Conservation (phyloP, 805 yeast species). For the Candida alai region DNA sequence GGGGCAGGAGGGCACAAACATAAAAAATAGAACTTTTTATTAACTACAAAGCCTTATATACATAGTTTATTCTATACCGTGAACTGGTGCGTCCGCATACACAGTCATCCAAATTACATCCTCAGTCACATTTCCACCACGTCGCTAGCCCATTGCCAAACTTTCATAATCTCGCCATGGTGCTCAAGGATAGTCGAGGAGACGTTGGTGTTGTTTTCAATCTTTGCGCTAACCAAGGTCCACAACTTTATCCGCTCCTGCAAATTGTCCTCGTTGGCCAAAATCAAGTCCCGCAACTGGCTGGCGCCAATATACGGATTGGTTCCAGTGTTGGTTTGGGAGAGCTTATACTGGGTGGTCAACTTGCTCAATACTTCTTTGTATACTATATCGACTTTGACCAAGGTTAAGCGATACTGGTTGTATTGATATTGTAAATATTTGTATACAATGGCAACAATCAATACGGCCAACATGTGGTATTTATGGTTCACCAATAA, state of each 20-base stretch:
- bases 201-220: conserved; percentile 68
- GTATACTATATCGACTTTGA: conserved; percentile 43
- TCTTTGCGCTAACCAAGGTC: conserved; percentile 49
- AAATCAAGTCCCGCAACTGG: conserved; percentile 65
- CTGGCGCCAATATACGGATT: conserved; percentile 58
- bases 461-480: conserved; percentile 12
- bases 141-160: conserved; percentile 77
- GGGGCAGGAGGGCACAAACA: no score
- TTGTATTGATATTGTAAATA: conserved; percentile 31
- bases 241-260: conserved; percentile 48
- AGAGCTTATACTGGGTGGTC: conserved; percentile 32
- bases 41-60: no score
- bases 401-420: conserved; percentile 33
- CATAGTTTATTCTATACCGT: conserved; percentile 6
- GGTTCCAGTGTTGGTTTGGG: conserved; percentile 26
- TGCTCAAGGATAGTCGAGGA: conserved; percentile 61
- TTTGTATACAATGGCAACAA: conserved; percentile 19
- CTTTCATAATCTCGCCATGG: conserved; percentile 82
- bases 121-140: not conserved
- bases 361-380: conserved; percentile 49
- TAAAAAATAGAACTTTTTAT: no score
- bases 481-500: conserved; percentile 25
- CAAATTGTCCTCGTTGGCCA: conserved; percentile 38
- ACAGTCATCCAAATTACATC: no score
- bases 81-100: no score